Base-by-base conservation (phyloP, 108 stramenopile genomes). In the Cyclotella atomus region DNA sequence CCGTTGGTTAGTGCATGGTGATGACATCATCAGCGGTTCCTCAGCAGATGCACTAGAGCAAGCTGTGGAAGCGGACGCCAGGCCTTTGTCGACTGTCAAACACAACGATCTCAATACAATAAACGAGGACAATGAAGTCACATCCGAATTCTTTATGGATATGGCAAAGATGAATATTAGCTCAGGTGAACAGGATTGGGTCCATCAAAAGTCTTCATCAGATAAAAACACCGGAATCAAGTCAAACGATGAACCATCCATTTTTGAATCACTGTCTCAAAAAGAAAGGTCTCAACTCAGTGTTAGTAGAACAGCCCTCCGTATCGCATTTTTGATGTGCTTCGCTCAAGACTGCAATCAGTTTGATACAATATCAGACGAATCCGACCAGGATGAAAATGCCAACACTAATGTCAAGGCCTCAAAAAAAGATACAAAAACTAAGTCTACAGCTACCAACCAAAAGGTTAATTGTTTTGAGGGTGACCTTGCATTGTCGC, bases 71-170 rank as follows among this genome's bases (percentile, higher is more conserved):
- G n/a, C n/a, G n/a, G n/a, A n/a, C n/a, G n/a, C n/a, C n/a, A n/a
- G n/a, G n/a, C n/a, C n/a, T n/a, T n/a, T n/a, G n/a, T 57, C 68
- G 27, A 33, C 20, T 34, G 25, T 28, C 33, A 59, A 33, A 38
- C 19, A 61, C 21, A 21, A 38, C 12, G 36, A 24, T 16, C 38
- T 41, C 7, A 41, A 41, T 9, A 7, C 38, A 9, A 41, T 44
- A 43, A 53, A 54, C 53, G 5, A 55, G 46, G 30, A 85, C 10
- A 76, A 77, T 43, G 90, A 95, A 35, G 82, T 88, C 54, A 88
- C 90, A 2, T 76, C 85, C 21, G 84, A 91, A 35, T 95, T 95
- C 69, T 80, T 92, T 3, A 92, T 95, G 89, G 91, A 95, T 77
- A 77, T 95, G n/a, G 77, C 84, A 32, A 68, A 44, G 1, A 65